phyloP scores from a whole-genome alignment of 371 early-diverging fungal species.

The Zancudomyces culisetae region DNA sequence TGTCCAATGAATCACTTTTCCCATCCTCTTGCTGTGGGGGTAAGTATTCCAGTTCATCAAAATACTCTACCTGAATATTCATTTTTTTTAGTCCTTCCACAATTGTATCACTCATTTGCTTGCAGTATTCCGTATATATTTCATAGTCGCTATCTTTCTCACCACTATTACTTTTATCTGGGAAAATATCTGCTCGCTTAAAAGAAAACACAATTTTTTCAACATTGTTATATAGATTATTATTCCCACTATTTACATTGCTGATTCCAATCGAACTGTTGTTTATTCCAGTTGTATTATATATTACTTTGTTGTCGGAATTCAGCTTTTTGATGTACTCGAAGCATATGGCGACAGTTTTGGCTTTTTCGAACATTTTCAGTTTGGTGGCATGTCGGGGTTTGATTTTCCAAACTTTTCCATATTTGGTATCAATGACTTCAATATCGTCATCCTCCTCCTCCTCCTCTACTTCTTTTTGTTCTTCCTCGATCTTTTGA shows the following conservation, averaged over 20 bases:
- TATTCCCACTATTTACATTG: neutral
- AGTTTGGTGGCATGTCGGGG: neutral
- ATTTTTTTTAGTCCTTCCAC: neutral
- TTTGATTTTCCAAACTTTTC: neutral
- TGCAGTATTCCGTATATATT: neutral
- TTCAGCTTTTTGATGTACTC: neutral
- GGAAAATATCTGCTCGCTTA: no score
- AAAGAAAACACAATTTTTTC: no score
- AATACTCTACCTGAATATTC: neutral
- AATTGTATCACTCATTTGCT: neutral
- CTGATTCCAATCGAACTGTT: neutral
- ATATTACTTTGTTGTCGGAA: neutral
- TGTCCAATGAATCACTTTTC: neutral
- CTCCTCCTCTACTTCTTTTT: no score
- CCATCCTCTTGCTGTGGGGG: no score
- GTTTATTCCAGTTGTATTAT: no score
- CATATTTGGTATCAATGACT: neutral
- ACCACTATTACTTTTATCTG: neutral
- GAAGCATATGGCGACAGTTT: no score
- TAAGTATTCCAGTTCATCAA: neutral
- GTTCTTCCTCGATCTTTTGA: no score
- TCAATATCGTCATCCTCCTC: neutral
- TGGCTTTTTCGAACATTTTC: neutral
- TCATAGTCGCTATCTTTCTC: neutral
- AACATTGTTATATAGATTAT: neutral